phyloP scores from a whole-genome alignment of 306 rosid genomes.

The Vicia villosa region DNA sequence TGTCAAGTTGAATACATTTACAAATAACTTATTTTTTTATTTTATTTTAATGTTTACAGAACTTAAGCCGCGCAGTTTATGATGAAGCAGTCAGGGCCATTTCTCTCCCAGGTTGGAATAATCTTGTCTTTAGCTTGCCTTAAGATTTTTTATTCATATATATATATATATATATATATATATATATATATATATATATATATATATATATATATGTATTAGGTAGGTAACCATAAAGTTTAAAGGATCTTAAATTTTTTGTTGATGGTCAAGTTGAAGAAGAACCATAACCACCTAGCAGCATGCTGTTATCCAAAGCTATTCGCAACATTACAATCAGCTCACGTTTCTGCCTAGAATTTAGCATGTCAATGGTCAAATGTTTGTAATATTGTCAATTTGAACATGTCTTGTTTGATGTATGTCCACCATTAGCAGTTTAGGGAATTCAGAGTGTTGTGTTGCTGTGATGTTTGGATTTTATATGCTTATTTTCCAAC shows the following conservation, averaged over 20 bases:
- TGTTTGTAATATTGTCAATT: not conserved
- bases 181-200: too few relatives aligned
- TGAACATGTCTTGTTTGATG: not conserved
- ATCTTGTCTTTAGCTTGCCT: too few relatives aligned
- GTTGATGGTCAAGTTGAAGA: not conserved
- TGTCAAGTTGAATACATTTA: too few relatives aligned
- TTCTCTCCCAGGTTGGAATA: too few relatives aligned
- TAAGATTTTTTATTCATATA: too few relatives aligned
- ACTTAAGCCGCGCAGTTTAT: too few relatives aligned
- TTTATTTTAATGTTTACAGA: too few relatives aligned
- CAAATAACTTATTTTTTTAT: too few relatives aligned
- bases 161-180: too few relatives aligned
- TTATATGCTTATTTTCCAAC: not conserved
- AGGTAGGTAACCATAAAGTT: not conserved
- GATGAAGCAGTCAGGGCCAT: too few relatives aligned
- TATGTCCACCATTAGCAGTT: not conserved
- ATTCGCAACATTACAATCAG: not conserved
- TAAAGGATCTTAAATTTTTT: not conserved
- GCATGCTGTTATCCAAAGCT: not conserved
- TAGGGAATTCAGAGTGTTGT: not conserved
- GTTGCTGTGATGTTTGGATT: not conserved
- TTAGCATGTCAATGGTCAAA: not conserved
- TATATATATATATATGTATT: not conserved
- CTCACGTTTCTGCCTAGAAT: not conserved
- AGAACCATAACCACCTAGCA: not conserved